These are phyloP conservation scores for Trypanosomatidae sp. DNA, from an alignment of 208 protist species.

Conservation along the genomic window DNA sequence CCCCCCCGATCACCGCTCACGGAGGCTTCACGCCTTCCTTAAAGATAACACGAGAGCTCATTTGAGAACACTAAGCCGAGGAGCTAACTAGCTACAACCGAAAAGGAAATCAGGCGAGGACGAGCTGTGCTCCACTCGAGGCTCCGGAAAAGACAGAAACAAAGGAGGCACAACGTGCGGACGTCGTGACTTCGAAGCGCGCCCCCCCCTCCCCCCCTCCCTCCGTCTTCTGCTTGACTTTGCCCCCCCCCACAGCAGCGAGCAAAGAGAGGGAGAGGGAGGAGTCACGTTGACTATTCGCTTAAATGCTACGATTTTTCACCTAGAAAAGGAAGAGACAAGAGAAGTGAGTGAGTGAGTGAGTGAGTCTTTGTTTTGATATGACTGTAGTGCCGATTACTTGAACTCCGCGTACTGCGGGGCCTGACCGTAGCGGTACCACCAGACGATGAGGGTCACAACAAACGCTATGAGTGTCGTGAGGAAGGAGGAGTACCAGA, in stretches of 20 bases:
- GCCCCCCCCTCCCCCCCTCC: not conserved
- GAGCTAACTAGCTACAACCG: not conserved
- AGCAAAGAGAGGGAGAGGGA: constrained; percentile 6
- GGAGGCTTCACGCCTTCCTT: not conserved
- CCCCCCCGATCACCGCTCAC: not conserved
- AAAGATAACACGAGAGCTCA: not conserved
- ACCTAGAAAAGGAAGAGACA: constrained; percentile 11
- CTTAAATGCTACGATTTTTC: constrained; percentile 20
- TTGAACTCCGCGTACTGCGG: constrained; percentile 82
- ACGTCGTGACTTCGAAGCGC: not conserved
- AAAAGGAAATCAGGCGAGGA: not conserved
- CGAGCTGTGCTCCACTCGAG: not conserved
- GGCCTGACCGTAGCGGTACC: constrained; percentile 88
- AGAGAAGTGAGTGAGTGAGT: constrained; percentile 6
- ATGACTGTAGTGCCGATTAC: constrained; percentile 27
- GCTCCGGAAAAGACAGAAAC: not conserved
- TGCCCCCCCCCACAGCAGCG: not conserved
- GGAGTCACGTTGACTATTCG: constrained; percentile 9
- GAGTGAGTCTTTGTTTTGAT: constrained; percentile 5
- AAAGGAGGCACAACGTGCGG: not conserved
- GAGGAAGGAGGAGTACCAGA: constrained; percentile 79
- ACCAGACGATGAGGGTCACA: constrained; percentile 66
- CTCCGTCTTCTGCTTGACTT: not conserved
- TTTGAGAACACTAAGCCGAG: not conserved
- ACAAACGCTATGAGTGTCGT: constrained; percentile 74